A percentile compares a stretch with the other conserved stretches of the same genome.
Conservation (phyloP, 1,284 basidiomycete genomes). For the Phellinidium pouzarii region DNA sequence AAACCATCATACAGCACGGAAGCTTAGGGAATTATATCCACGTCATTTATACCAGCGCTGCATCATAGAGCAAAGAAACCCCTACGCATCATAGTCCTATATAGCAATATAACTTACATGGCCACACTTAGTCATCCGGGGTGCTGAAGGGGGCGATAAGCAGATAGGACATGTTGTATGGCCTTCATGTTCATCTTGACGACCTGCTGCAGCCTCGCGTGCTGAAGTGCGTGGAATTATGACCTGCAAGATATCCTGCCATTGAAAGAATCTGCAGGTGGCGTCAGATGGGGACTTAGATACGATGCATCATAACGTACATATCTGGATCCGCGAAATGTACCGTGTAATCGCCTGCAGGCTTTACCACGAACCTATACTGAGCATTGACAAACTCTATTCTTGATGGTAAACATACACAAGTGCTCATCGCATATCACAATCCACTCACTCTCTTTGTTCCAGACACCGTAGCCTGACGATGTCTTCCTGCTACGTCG, state of each 20-base stretch:
- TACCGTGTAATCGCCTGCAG: constrained; percentile 85
- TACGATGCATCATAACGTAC: constrained; percentile 40
- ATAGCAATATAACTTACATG: constrained; percentile 66
- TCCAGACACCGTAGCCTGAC: constrained; percentile 63
- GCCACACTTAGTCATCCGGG: constrained; percentile 96
- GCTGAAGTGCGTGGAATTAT: constrained; percentile 79
- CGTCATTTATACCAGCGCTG: too few relatives aligned
- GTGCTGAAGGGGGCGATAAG: constrained; percentile 83
- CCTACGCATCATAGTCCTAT: not conserved
- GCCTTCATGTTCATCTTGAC: constrained; percentile 43
- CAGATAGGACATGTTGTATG: constrained; percentile 90
- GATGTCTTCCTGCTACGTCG: constrained; percentile 67
- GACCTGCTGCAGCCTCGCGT: constrained; percentile 45
- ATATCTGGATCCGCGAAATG: constrained; percentile 95
- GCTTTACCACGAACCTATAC: constrained; percentile 91
- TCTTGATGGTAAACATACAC: constrained; percentile 16
- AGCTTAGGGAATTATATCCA: too few relatives aligned
- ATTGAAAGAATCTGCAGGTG: constrained; percentile 75
- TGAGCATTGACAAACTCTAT: constrained; percentile 89
- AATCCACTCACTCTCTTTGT: constrained; percentile 73
- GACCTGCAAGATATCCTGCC: constrained; percentile 95
- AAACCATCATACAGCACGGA: too few relatives aligned
- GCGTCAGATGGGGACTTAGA: constrained; percentile 17
- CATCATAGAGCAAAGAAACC: too few relatives aligned
- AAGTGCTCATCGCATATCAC: constrained; percentile 16